Percentiles rank a stretch among this genome's conserved stretches.
Conservation (phyloP, 108 stramenopile species). For the Craspedostauros australis region DNA sequence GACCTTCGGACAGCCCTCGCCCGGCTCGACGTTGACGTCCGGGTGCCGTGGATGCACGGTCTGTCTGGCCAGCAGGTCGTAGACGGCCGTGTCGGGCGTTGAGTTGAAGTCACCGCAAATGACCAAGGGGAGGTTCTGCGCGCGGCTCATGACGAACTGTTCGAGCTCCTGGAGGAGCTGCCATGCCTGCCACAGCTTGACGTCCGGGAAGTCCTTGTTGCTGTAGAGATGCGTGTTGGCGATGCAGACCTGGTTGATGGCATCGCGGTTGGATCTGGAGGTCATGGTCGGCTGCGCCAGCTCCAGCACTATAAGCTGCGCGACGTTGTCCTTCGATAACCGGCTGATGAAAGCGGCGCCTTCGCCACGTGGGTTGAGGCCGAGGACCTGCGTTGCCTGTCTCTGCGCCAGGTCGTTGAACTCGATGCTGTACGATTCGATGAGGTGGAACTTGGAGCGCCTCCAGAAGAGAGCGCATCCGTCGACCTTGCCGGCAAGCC, state of each 20-base stretch:
- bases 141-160: slow-evolving; percentile 79
- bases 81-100: slow-evolving; percentile 94
- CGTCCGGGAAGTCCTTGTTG: slow-evolving; percentile 96
- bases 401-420: slow-evolving; percentile 94
- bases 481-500: slow-evolving; percentile 93
- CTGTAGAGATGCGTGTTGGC: slow-evolving; percentile 98
- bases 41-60: slow-evolving; percentile 88
- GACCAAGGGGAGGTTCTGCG: slow-evolving; percentile 81
- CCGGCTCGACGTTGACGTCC: slow-evolving; percentile 65
- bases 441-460: slow-evolving; percentile 82
- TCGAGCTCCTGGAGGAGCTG: slow-evolving; percentile 92
- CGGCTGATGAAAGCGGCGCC: slow-evolving; percentile 82
- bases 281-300: slow-evolving; percentile 66
- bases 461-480: slow-evolving; percentile 99
- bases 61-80: slow-evolving; percentile 87
- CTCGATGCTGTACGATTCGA: slow-evolving; percentile 95
- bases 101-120: slow-evolving; percentile 99
- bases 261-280: slow-evolving; percentile 55
- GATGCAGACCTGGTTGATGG: slow-evolving; percentile 87
- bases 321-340: slow-evolving; percentile 96
- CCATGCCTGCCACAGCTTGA: slow-evolving; percentile 98
- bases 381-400: slow-evolving; percentile 82
- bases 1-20: slow-evolving; percentile 66
- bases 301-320: slow-evolving; percentile 93
- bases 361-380: slow-evolving; percentile 76